Base-by-base conservation (phyloP, 2,329 filamentous ascomycete genomes). In the Ascochyta koolunga region DNA sequence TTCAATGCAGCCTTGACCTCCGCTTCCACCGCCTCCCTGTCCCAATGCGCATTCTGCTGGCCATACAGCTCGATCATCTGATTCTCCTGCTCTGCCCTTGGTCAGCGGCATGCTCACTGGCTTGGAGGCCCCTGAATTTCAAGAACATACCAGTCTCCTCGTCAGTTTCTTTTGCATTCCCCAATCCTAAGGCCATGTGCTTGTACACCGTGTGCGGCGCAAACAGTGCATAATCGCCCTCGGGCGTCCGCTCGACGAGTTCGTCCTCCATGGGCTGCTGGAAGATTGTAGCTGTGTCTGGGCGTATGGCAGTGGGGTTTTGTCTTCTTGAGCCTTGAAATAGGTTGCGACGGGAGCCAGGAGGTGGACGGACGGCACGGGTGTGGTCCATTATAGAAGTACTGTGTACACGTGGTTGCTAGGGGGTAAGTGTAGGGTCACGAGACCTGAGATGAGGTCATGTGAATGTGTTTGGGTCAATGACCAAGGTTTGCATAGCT, bases 1-100 rank as follows among this genome's bases (percentile, higher is more conserved):
- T 85, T 84, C 47, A 83, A 67, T 48, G 75, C 78, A 13, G 70
- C 73, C 53, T 80, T 79, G 43, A 82, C 76, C 61, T 80, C 80
- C 73, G 59, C 64, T 39, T 68, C 61, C 42, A 59, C 46, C 40
- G 46, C 56, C 13, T 50, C 58, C 1, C 56, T 50, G 45, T 74
- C 70, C 62, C 68, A 74, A 32, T 71, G 67, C 10, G 60, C 46
- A 41, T 65, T 69, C 22, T 64, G 61, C 49, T 67, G 68, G 6
- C 66, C 68, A 49, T 72, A 74, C 31, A 72, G 41, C 8, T 66
- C 62, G 18, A 75, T 72, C 35, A 75, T 46, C 29, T 70, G 65
- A 10, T 67, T 68, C 35, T 74, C 71, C 19, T 69, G 66, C 48
- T 72, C 72, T 74, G 29, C 2, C 7, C 11, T 22, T 27, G 10